Conservation (phyloP, 306 rosid species). For the Lathyrus tuberosus region DNA sequence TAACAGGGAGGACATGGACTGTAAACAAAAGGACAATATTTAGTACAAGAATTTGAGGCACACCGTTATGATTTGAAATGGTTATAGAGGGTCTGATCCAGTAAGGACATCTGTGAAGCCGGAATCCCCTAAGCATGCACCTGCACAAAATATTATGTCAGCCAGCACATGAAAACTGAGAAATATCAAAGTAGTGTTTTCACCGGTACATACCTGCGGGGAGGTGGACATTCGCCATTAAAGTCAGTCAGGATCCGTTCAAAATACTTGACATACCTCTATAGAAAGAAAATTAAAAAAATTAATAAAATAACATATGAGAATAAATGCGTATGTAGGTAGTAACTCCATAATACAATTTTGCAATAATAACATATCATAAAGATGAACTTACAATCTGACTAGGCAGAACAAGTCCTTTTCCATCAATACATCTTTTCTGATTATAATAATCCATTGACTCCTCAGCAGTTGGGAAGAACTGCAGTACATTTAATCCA, state of each 20-base stretch:
- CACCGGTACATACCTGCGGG: conserved; percentile 68
- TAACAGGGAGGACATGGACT: conserved; percentile 16
- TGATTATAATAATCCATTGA: conserved; percentile 95
- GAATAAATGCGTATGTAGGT: conserved; percentile 5
- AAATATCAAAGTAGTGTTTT: conserved; percentile 22
- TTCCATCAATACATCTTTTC: conserved; percentile 94
- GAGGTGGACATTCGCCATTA: conserved; percentile 87
- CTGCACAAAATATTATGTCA: conserved; percentile 51
- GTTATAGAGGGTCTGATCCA: conserved; percentile 98
- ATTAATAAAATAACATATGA: conserved; percentile 4
- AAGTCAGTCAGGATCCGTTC: conserved; percentile 88
- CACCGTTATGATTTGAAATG: conserved; percentile 88
- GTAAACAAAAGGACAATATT: conserved; percentile 19
- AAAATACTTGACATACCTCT: conserved; percentile 95
- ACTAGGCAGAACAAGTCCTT: conserved; percentile 94
- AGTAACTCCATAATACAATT: conserved; percentile 31
- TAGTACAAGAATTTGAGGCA: conserved; percentile 43
- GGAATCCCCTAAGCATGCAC: conserved; percentile 98
- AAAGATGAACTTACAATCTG: conserved; percentile 81
- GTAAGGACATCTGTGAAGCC: conserved; percentile 97
- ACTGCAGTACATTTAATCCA: conserved; percentile 57
- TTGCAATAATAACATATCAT: conserved; percentile 30
- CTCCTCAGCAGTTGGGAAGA: conserved; percentile 97
- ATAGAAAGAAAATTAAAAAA: conserved; percentile 22
- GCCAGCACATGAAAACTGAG: conserved; percentile 31